Base-by-base conservation (phyloP, 768 basidiomycete species). In the Boletus barrowsii region DNA sequence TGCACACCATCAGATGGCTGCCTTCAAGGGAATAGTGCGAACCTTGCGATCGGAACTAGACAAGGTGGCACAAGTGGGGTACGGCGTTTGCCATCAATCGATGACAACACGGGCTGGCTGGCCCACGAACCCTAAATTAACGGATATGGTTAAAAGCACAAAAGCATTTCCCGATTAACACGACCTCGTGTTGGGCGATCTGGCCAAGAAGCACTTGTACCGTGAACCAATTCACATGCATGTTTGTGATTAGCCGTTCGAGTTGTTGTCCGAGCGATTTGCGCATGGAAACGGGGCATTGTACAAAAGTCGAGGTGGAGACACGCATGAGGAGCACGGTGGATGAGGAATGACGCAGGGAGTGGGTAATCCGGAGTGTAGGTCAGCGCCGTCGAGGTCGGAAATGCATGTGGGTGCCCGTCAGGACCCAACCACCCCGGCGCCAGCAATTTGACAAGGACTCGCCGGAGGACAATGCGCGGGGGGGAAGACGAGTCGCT, bases 81-180 rank as follows among this genome's bases (percentile, higher is more conserved):
- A 62, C 62, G 55, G 54, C 51, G 49, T 59, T 57, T 57, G 43
- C 54, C 65, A 68, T 60, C 55, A 56, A 8, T 46, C 43, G 46
- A 57, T 55, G 58, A 60, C 55, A 53, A 30, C 58, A 53, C 51
- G 22, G 36, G 17, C 42, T 42, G 58, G 9, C 52, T 42, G 26
- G 56, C 46, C 26, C 37, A 49, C 55, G 54, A 67, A 69, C 68
- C 65, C 66, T 68, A 68, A 69, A 60, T 56, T 53, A 62, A 60
- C 65, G 68, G 69, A 69, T 63, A 48, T 68, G 56, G 59, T 52
- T 33, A 65, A 68, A 54, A 51, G 52, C 49, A 58, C 65, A 43
- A 51, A 41, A 42, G 40, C 20, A 62, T 53, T 67, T 58, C 69
- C 68, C 50, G 54, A 67, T 69, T 66, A 52, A 61, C 52, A 24